Evolutionary conservation across 1,284 basidiomycete genomes (phyloP), one percentile per base, ranked within the genome.

Genomic region (Papiliotrema laurentii): DNA sequence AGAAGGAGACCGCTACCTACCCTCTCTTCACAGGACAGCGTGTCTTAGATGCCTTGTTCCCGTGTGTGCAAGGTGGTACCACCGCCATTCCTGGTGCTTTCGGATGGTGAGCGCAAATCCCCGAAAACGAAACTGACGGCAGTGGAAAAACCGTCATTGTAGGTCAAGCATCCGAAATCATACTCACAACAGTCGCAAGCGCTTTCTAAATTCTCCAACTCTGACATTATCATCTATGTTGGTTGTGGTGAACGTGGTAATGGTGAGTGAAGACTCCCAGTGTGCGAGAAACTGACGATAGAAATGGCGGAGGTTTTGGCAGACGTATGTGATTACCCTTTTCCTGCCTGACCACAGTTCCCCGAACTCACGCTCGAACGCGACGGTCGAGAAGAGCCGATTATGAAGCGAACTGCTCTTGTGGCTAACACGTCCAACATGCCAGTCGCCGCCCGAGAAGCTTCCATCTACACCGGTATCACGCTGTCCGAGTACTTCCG

Each of bases 381-480:
- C 34, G 85, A 90, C 63, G 80, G 80, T 51, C 88, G 91, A 51
- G 86, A 97, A 81, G 94, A 97, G 74, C 96, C 96, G 34, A 98
- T 99, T 80, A 99, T 99, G 96, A 98, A 98, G 77, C 93, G 96
- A 56, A 98, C 96, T 1, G 93, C 94, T 3, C 83, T 99, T 30
- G 94, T 99, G 53, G 96, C 96, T 62, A 99, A 99, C 75, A 99
- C 96, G 2, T 97, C 94, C 51, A 98, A 99, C 79, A 99, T 99
- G 96, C 96, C 96, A 62, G 96, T 99, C 66, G 96, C 96, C 31
- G 96, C 96, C 33, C 90, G 96, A 68, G 96, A 99, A 78, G 96
- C 96, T 5, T 97, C 94, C 38, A 98, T 99, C 73, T 99, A 99
- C 77, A 99, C 96, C 36, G 96, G 96, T 68, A 98, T 99, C 77